These are phyloP conservation scores for Areca catechu DNA, from an alignment of 176 grass and related monocot species.

Conservation along the genomic window DNA sequence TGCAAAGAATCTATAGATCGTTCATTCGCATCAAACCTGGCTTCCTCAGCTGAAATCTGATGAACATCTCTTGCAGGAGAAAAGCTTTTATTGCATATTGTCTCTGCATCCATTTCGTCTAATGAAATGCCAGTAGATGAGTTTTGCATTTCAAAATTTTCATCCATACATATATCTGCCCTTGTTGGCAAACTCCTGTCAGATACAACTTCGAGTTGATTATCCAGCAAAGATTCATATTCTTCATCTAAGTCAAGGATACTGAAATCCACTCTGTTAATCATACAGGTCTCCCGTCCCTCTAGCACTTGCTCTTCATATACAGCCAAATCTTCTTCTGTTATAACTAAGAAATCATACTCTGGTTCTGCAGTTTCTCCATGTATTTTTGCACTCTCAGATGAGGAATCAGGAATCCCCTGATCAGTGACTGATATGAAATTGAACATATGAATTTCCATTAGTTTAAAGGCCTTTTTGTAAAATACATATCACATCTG, in stretches of 20 bases:
- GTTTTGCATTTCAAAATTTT: slow-evolving; percentile 8
- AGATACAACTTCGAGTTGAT: slow-evolving; percentile 6
- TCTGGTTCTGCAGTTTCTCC: not conserved
- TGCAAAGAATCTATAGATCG: not conserved
- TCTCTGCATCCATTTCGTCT: slow-evolving; percentile 2
- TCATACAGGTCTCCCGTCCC: not conserved
- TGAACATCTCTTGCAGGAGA: not conserved
- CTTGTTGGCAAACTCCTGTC: not conserved
- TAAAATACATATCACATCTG: too few relatives aligned
- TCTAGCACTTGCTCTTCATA: slow-evolving; percentile 10
- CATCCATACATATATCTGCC: not conserved
- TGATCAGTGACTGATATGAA: not conserved
- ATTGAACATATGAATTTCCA: too few relatives aligned
- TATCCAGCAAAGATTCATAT: slow-evolving; percentile 2
- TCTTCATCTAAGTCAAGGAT: slow-evolving; percentile 17
- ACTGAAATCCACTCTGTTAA: slow-evolving; percentile 9
- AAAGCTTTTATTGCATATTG: not conserved
- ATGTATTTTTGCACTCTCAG: not conserved
- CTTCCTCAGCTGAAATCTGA: not conserved
- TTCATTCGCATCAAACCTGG: not conserved
- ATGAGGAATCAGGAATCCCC: slow-evolving; percentile 7
- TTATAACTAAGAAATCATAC: not conserved
- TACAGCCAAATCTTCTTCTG: slow-evolving; percentile 1
- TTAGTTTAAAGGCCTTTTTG: too few relatives aligned
- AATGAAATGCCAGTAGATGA: not conserved